phyloP scores from a whole-genome alignment of 2,329 filamentous ascomycete genomes.

The Magnaporthiopsis poae region DNA sequence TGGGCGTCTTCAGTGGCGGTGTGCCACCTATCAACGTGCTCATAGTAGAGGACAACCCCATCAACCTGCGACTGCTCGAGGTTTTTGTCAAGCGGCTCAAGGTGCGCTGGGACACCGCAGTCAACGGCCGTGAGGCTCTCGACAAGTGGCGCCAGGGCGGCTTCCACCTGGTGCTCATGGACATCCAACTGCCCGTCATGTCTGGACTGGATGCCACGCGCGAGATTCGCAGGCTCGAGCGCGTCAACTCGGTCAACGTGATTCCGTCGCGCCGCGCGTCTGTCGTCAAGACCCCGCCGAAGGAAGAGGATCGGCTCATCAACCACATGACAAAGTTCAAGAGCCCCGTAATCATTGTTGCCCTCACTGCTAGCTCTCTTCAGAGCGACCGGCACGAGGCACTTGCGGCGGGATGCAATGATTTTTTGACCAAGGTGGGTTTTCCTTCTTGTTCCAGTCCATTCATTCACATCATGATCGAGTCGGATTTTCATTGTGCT shows the following conservation, averaged over 20 bases:
- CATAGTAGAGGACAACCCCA: constrained; percentile 97
- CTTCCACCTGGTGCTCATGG: constrained; percentile 95
- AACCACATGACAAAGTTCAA: constrained; percentile 66
- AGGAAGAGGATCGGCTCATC: constrained; percentile 58
- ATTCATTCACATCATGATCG: not conserved
- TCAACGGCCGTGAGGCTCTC: constrained; percentile 88
- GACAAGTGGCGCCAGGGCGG: constrained; percentile 86
- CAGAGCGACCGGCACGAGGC: constrained; percentile 94
- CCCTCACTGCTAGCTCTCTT: constrained; percentile 83
- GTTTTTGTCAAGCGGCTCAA: constrained; percentile 93
- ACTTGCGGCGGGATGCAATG: constrained; percentile 89
- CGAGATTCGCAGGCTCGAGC: constrained; percentile 82
- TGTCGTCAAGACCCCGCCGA: constrained; percentile 35
- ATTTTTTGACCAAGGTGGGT: constrained; percentile 89
- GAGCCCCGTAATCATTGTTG: constrained; percentile 94
- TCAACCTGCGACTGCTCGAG: constrained; percentile 87
- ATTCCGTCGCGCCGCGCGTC: constrained; percentile 57
- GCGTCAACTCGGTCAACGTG: constrained; percentile 84
- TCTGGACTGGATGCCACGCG: constrained; percentile 88
- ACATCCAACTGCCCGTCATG: constrained; percentile 96
- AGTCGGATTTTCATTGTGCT: constrained; percentile 11
- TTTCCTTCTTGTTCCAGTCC: not conserved
- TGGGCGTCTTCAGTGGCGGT: constrained; percentile 64
- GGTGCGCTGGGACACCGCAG: constrained; percentile 92
- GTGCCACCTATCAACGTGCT: constrained; percentile 95